Evolutionary conservation across 2,329 filamentous ascomycete species (phyloP).

Genomic region (Epichloe brachyelytri): DNA sequence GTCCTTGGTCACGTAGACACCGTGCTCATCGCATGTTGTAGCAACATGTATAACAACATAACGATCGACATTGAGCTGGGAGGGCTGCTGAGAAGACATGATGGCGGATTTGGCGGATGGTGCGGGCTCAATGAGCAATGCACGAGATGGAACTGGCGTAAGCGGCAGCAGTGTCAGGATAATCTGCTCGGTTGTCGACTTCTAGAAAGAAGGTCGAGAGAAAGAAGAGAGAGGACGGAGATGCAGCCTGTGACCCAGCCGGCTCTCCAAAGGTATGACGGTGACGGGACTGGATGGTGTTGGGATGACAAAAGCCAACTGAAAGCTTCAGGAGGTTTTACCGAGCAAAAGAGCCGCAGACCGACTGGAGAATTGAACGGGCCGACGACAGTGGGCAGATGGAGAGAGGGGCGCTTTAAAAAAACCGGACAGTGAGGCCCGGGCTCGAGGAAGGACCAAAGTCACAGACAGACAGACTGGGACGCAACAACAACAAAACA

Average conservation of each 20-base stretch:
- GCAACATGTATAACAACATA: constrained; percentile 98
- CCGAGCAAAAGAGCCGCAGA: constrained; percentile 13
- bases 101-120: constrained; percentile 10
- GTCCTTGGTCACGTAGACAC: constrained; percentile 98
- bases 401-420: not conserved
- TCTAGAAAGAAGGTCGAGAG: constrained; percentile 9
- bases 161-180: constrained; percentile 7
- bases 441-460: too few species aligned
- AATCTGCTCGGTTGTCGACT: constrained; percentile 7
- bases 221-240: constrained; percentile 14
- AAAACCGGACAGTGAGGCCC: not conserved
- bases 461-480: not conserved
- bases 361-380: constrained; percentile 10
- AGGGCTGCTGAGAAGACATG: constrained; percentile 29
- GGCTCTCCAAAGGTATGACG: constrained; percentile 14
- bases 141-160: constrained; percentile 5
- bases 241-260: constrained; percentile 26
- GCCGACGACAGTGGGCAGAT: constrained; percentile 6
- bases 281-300: constrained; percentile 13
- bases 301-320: constrained; percentile 9
- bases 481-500: too few species aligned
- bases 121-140: constrained; percentile 10
- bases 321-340: constrained; percentile 17
- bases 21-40: constrained; percentile 97
- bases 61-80: constrained; percentile 70